Base-by-base conservation (phyloP, 441 rosid species). In the Euphorbia corollata region DNA sequence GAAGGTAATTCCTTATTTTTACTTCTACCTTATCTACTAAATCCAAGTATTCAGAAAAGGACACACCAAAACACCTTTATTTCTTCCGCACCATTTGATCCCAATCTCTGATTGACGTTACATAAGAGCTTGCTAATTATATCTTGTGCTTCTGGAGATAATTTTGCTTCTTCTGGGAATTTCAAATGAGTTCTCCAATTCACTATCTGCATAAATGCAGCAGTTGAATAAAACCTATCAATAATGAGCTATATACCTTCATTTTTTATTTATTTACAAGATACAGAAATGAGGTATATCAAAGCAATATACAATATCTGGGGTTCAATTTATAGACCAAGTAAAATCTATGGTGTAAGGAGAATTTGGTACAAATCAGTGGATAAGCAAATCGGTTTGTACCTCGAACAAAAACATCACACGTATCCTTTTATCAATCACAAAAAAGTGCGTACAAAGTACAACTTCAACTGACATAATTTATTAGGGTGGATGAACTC, bases 111-210 rank as follows among this genome's bases (percentile, higher is more conserved):
- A 68, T 76, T 87, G 56, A 92, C 98, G 66, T 88, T 90, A 71
- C 98, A 92, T 64, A 90, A 79, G 55, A 92, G 94, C 75, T 79
- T 88, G 78, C 87, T 85, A 23, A 88, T 87, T 53, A 92, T 85
- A 74, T 92, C 97, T 81, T 89, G 88, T 23, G 96, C 97, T 67
- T 88, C 94, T 22, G 85, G 80, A 73, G 98, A 87, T 71, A 92
- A 72, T 77, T 79, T 92, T 71, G 90, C 98, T 80, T 93, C 98
- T 75, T 88, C 98, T 0, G 97, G 98, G 72, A 93, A 93, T 74
- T 93, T 93, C 66, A 93, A 83, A 75, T 89, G 95, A 59, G 91
- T 87, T 79, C 87, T 87, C 98, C 98, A 92, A 63, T 92, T 90
- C 58, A 92, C 98, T 57, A 92, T 92, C 97, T 92, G 84, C 75